Evolutionary conservation across 495 filamentous ascomycete species (phyloP), one percentile per base, ranked within the genome.

Genomic region (Podospora didyma): DNA sequence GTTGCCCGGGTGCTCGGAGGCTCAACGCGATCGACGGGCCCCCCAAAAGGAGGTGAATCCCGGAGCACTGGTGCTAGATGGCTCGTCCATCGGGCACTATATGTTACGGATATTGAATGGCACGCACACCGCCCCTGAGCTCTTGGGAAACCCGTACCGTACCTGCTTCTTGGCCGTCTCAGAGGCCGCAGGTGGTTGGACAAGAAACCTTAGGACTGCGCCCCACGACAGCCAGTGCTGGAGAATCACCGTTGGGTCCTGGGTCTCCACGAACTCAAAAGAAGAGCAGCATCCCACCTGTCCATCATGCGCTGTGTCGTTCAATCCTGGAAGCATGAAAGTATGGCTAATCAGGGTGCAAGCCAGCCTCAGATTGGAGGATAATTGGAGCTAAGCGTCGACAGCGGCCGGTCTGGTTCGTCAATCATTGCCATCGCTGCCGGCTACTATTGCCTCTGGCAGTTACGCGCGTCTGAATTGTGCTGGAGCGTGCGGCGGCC

Each of bases 111-210:
- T 51, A 28, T 51, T 41, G n/a, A 41, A 39, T 51, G 49, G 31
- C 49, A 51, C 49, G 31, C 49, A 51, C 49, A 51, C 31, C 17
- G n/a, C 31, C 35, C 17, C 7, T 51, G 31, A 19, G 11, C 22
- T 47, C 45, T 47, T 41, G 14, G 20, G 35, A 21, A 21, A 17
- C 39, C 23, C 37, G 51, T 53, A 53, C 23, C 37, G 51, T 53
- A 53, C 51, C 51, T 53, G 51, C 51, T 53, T 53, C 19, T 44
- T 52, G 49, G 21, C 35, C 34, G 16, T 22, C 7, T 21, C 4
- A 49, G 46, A 22, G 46, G 46, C 46, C 14, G 46, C 49, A 37
- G 17, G n/a, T 21, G 19, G 49, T 39, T 23, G 31, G 49, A 42
- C 14, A 14, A 42, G 39, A 5, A 42, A 42, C 4, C 14, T 16